phyloP scores from a whole-genome alignment of 176 grass and related monocot species.

The Lolium perenne region DNA sequence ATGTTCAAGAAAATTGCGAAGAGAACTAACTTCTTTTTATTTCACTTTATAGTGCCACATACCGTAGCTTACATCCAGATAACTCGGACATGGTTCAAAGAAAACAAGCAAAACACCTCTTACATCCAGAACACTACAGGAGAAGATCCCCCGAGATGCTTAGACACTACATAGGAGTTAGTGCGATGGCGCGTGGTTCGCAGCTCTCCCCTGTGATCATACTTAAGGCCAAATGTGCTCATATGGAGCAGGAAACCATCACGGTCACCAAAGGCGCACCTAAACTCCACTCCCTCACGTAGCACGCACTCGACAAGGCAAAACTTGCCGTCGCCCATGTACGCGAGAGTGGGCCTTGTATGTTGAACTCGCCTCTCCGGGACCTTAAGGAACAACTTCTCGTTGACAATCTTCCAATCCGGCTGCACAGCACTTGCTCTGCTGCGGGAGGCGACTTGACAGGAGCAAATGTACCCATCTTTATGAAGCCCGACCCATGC shows the following conservation, averaged over 20 bases:
- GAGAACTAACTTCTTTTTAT: neutral
- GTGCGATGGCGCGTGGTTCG: neutral
- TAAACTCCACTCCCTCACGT: neutral
- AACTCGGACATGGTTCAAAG: neutral
- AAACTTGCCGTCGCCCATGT: neutral
- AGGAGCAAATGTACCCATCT: conserved; percentile 8
- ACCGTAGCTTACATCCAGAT: neutral
- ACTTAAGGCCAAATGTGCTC: conserved; percentile 22
- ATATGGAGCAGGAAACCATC: neutral
- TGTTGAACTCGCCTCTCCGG: neutral
- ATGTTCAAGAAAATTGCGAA: neutral
- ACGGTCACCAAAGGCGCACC: neutral
- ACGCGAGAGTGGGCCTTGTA: neutral
- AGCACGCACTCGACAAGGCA: neutral
- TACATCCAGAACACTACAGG: conserved; percentile 23
- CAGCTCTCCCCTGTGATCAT: conserved; percentile 20
- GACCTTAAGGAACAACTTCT: neutral
- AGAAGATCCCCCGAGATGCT: neutral
- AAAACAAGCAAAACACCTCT: neutral
- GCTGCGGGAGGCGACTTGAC: conserved; percentile 11
- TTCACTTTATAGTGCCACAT: neutral
- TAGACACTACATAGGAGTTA: neutral
- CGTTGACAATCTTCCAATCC: neutral
- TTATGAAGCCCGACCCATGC: neutral
- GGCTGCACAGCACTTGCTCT: neutral